Base-by-base conservation (phyloP, 306 rosid species). In the Biancaea sappan region DNA sequence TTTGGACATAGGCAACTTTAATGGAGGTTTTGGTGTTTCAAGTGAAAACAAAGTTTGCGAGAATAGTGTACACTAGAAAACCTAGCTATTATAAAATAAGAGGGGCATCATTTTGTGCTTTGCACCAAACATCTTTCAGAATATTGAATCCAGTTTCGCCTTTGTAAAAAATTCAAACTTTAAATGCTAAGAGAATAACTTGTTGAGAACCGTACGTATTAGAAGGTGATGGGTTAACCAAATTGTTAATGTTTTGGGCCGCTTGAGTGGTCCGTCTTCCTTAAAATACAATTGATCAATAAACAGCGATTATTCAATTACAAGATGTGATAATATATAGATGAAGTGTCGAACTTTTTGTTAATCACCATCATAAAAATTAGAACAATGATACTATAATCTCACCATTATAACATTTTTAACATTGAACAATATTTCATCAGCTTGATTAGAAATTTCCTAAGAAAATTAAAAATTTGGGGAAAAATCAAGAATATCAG, bases 41-140 rank as follows among this genome's bases (percentile, higher is more conserved):
- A 76, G 66, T 38, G 69, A 76, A 50, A 60, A 61, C 75, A 2
- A 58, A 61, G 70, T 66, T 81, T 40, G 35, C 34, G 34, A 48
- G 60, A 48, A 73, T 46, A 72, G 34, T 78, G 60, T 66, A 66
- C 6, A n/a, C 62, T 25, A 44, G 69, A 43, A 48, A 76, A 18
- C 22, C 54, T 61, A 19, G 73, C 22, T 25, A 59, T 44, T 74
- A 66, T 65, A 64, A 53, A 78, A 41, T 69, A 56, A 65, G 59
- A 58, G 81, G 64, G 29, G 58, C 66, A 50, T 35, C 56, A 14
- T 15, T 48, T 63, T 22, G 18, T 56, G 34, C 40, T n/a, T 56
- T 47, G 46, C 56, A 31, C 64, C 1, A 54, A 54, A 18, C 35
- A 54, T 54, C 24, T 11, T 54, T 15, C 34, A 54, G 34, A 54